phyloP scores from a whole-genome alignment of 2,329 filamentous ascomycete genomes.

The Aspergillus glaucus region DNA sequence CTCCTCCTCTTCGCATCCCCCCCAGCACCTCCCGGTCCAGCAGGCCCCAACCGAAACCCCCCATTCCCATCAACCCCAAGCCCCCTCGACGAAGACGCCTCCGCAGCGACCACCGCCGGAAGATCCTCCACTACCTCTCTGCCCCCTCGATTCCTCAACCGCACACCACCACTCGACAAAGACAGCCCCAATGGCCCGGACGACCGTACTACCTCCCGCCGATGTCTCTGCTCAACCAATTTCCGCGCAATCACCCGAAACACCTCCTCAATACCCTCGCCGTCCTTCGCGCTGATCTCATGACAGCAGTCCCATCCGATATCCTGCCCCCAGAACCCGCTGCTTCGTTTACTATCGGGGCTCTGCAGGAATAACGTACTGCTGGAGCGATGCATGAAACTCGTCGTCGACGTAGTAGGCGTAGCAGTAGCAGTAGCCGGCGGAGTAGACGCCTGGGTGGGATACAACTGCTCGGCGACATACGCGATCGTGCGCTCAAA shows the following conservation, averaged over 20 bases:
- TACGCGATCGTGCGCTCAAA: constrained; percentile 96
- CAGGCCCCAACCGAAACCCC: constrained; percentile 51
- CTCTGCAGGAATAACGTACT: constrained; percentile 20
- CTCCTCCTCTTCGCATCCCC: constrained; percentile 57
- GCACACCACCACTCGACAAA: too few species aligned
- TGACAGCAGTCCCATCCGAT: constrained; percentile 96
- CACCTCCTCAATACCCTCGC: constrained; percentile 93
- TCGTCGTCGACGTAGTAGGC: constrained; percentile 7
- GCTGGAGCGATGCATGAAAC: constrained; percentile 11
- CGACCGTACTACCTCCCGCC: constrained; percentile 44
- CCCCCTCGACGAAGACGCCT: constrained; percentile 43
- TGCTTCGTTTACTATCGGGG: constrained; percentile 41
- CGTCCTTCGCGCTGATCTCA: constrained; percentile 89
- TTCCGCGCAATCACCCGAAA: constrained; percentile 87
- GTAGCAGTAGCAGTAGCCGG: constrained; percentile 47
- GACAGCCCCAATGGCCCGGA: constrained; percentile 33
- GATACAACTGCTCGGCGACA: constrained; percentile 83
- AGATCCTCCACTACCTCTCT: constrained; percentile 3
- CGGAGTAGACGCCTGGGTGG: constrained; percentile 60
- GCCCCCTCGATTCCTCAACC: constrained; percentile 30
- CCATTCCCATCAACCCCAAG: constrained; percentile 43
- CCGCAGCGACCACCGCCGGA: not conserved
- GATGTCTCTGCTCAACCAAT: constrained; percentile 63
- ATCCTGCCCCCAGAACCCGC: constrained; percentile 72
- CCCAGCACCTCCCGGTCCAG: constrained; percentile 7